Evolutionary conservation across 2,329 filamentous ascomycete genomes (phyloP), one percentile per base, ranked within the genome.

Genomic region (Diaporthe sp.): DNA sequence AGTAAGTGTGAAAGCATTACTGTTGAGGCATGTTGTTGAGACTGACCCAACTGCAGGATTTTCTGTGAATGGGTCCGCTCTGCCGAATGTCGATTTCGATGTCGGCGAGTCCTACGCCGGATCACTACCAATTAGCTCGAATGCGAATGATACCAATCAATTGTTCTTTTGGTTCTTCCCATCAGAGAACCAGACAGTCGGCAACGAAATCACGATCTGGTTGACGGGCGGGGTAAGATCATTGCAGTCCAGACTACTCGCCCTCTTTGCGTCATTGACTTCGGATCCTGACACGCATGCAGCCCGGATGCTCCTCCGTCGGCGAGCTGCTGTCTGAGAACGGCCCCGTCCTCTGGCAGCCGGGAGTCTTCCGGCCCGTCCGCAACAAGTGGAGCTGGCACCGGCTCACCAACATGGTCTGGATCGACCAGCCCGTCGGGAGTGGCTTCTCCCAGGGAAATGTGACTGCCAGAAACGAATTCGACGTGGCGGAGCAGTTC

Each of bases 391-490:
- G 92, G 84, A 89, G 89, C 19, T 95, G 92, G 92, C 89, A 89
- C 71, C 92, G 92, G 67, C 82, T 95, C 28, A 93, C 93, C 61
- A 95, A 95, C 80, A 89, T 95, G 79, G 85, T 96, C 52, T 96
- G 92, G 90, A 87, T 93, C 13, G 93, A 93, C 77, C 91, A 93
- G 79, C 91, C 90, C 12, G 82, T 89, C 10, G 86, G 86, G 13
- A 92, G 92, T 1, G 93, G 93, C 7, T 95, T 93, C 80, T 89
- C 90, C 1, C 88, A 90, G 60, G 93, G 93, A 9, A 88, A 84
- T 0, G 86, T 91, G 9, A 92, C 88, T 0, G 92, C 92, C 10
- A 89, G 85, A 9, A 89, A 89, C 77, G 90, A 94, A 77, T 87
- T 89, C 35, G 92, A 94, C 76, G 86, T 92, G 6, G 92, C 92